Evolutionary conservation across 2,329 filamentous ascomycete species (phyloP).

Genomic region (Ascochyta pisi): DNA sequence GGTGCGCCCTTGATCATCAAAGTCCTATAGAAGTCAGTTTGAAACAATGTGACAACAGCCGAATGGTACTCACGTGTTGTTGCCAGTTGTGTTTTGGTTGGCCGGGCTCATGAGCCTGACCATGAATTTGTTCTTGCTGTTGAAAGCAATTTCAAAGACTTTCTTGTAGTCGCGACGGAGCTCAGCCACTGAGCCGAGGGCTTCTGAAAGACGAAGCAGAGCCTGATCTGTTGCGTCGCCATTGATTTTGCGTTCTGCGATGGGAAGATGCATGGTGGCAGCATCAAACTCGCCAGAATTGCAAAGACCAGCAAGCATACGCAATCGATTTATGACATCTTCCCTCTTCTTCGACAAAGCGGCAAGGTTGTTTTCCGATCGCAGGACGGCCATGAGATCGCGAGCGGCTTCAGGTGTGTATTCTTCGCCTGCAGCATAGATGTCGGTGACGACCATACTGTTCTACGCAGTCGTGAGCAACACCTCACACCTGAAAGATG

Average conservation of each 20-base stretch:
- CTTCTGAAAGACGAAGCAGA: conserved; percentile 74
- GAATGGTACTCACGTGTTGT: conserved; percentile 27
- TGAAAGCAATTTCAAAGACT: conserved; percentile 69
- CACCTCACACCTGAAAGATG: too few relatives aligned
- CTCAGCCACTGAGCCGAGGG: conserved; percentile 65
- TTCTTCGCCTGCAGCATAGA: conserved; percentile 63
- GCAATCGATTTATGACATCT: conserved; percentile 60
- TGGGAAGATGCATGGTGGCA: conserved; percentile 64
- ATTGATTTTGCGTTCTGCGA: conserved; percentile 69
- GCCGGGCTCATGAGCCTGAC: conserved; percentile 64
- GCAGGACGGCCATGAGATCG: conserved; percentile 40
- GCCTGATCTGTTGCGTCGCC: conserved; percentile 81
- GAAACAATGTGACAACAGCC: not conserved
- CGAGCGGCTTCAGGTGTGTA: conserved; percentile 60
- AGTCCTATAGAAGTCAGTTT: conserved; percentile 42
- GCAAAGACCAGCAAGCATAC: conserved; percentile 69
- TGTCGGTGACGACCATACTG: conserved; percentile 76
- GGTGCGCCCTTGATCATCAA: conserved; percentile 82
- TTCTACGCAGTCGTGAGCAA: conserved; percentile 56
- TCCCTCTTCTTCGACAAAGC: conserved; percentile 32
- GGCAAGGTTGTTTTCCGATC: conserved; percentile 48
- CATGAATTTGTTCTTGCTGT: conserved; percentile 87
- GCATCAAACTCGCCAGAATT: conserved; percentile 79
- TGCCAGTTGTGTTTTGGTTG: conserved; percentile 38
- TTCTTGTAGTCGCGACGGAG: conserved; percentile 69